Evolutionary conservation across 148 eudicot species (phyloP).

Genomic region (Chenopodium album): DNA sequence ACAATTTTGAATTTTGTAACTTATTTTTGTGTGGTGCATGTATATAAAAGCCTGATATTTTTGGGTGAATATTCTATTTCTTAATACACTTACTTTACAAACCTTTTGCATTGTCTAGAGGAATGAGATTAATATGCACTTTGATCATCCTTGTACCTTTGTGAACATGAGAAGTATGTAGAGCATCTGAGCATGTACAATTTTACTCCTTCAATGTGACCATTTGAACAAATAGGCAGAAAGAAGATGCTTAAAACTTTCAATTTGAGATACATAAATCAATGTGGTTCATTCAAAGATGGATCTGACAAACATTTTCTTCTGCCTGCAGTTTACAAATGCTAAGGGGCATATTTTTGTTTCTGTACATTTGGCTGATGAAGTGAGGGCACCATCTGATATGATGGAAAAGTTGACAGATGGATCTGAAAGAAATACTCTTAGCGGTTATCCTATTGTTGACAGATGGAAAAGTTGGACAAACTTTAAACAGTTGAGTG

Average conservation of each 20-base stretch:
- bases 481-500: constrained; percentile 37
- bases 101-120: background rate
- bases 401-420: constrained; percentile 34
- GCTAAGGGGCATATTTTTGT: constrained; percentile 84
- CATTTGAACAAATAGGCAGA: background rate
- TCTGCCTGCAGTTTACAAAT: constrained; percentile 65
- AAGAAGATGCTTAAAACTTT: background rate
- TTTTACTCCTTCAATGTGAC: background rate
- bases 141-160: background rate
- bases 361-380: constrained; percentile 74
- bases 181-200: background rate
- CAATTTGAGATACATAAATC: background rate
- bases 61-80: background rate
- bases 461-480: constrained; percentile 73
- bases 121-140: background rate
- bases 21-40: background rate
- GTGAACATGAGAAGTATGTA: background rate
- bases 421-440: constrained; percentile 37
- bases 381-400: constrained; percentile 49
- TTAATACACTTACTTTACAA: background rate
- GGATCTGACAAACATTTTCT: background rate
- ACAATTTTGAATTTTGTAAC: background rate
- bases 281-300: background rate
- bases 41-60: background rate
- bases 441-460: constrained; percentile 74